Evolutionary conservation across 225 moss, liverwort and hornwort genomes (phyloP).

Genomic region (Lunularia cruciata): DNA sequence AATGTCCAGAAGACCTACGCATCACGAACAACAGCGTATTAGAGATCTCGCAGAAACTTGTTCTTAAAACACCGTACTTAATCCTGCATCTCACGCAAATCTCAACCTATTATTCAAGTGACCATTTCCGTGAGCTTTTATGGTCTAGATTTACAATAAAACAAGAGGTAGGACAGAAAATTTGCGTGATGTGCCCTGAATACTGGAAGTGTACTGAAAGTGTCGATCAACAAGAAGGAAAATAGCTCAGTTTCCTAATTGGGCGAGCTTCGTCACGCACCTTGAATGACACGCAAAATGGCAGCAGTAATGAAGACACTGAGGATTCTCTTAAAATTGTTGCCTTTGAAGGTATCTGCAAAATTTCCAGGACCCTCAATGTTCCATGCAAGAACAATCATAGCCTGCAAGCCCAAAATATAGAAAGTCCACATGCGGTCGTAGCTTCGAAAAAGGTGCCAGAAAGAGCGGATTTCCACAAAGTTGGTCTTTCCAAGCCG

Average conservation of each 20-base stretch:
- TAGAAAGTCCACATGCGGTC: slow-evolving; percentile 98
- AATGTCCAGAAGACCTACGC: slow-evolving; percentile 63
- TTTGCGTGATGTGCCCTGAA: too few relatives aligned
- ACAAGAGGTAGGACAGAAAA: too few relatives aligned
- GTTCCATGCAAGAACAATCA: slow-evolving; percentile 91
- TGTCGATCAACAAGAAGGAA: too few relatives aligned
- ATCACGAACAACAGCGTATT: too few relatives aligned
- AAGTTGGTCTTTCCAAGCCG: slow-evolving; percentile 71
- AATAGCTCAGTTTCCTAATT: neutral
- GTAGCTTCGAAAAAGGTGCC: slow-evolving; percentile 84
- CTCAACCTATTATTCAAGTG: too few relatives aligned
- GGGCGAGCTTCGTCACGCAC: slow-evolving; percentile 11
- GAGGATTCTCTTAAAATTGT: slow-evolving; percentile 68
- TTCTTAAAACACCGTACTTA: too few relatives aligned
- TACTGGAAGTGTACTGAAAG: too few relatives aligned
- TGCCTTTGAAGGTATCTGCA: slow-evolving; percentile 51
- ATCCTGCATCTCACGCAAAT: too few relatives aligned
- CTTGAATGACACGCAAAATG: slow-evolving; percentile 76
- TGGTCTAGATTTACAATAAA: too few relatives aligned
- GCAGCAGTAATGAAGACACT: slow-evolving; percentile 95
- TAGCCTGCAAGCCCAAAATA: slow-evolving; percentile 74
- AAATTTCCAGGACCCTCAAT: slow-evolving; percentile 48
- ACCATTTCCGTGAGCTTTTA: too few relatives aligned
- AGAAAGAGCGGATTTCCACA: slow-evolving; percentile 83
- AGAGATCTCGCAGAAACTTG: too few relatives aligned